Percentiles rank a stretch among this genome's conserved stretches.
Evolutionary conservation across 345 rosid genomes (phyloP).

Genomic region (Moringa oleifera): DNA sequence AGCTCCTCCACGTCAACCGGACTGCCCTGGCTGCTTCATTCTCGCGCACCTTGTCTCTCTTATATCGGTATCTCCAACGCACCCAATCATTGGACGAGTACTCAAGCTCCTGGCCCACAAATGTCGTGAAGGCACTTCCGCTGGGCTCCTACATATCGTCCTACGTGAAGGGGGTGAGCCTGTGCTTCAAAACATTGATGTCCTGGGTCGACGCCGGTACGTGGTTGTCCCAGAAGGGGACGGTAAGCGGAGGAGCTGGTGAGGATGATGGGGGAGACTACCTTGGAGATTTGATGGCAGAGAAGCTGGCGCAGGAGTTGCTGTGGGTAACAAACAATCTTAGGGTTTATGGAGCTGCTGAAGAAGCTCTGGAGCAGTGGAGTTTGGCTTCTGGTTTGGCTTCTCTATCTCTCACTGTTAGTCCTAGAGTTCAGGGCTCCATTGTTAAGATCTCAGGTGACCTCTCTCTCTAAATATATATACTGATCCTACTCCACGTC

Average conservation of each 20-base stretch:
- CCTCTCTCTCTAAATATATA: not conserved
- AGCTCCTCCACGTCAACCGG: slow-evolving; percentile 52
- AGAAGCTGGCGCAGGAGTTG: slow-evolving; percentile 74
- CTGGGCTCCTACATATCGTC: slow-evolving; percentile 44
- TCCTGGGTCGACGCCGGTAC: slow-evolving; percentile 25
- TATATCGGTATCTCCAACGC: slow-evolving; percentile 39
- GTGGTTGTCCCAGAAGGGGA: slow-evolving; percentile 20
- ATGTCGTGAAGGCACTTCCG: slow-evolving; percentile 42
- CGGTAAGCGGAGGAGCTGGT: slow-evolving; percentile 3
- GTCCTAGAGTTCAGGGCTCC: slow-evolving; percentile 62
- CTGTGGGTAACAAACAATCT: slow-evolving; percentile 58
- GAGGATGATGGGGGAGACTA: slow-evolving; percentile 19
- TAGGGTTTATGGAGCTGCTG: slow-evolving; percentile 43
- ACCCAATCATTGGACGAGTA: slow-evolving; percentile 14
- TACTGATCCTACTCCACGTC: too few species aligned
- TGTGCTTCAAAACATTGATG: slow-evolving; percentile 30
- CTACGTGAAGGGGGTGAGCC: slow-evolving; percentile 42
- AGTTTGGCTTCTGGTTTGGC: slow-evolving; percentile 62
- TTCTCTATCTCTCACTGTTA: slow-evolving; percentile 47
- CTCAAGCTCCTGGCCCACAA: slow-evolving; percentile 32
- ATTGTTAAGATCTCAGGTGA: slow-evolving; percentile 59
- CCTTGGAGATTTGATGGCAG: slow-evolving; percentile 37
- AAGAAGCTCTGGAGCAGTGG: slow-evolving; percentile 68
- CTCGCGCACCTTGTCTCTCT: slow-evolving; percentile 42
- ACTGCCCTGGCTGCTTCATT: slow-evolving; percentile 52